A percentile compares a stretch with the other conserved stretches of the same genome.
phyloP scores from a whole-genome alignment of 2,329 filamentous ascomycete genomes.

The Aspergillus flavus region DNA sequence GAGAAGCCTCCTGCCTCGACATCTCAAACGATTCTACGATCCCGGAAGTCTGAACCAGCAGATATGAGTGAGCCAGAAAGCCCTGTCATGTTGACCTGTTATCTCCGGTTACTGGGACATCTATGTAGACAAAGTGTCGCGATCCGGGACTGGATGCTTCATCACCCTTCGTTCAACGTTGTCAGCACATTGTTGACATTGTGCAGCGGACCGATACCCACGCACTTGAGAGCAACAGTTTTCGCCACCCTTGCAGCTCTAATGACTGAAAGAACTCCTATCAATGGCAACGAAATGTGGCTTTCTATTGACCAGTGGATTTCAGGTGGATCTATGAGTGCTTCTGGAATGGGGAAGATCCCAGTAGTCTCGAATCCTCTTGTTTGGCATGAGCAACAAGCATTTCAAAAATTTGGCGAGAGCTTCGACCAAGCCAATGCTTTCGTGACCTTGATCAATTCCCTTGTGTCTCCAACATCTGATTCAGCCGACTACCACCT shows the following conservation, averaged over 20 bases:
- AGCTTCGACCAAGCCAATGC: conserved; percentile 85
- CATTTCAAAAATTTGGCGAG: conserved; percentile 73
- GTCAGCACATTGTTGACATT: conserved; percentile 76
- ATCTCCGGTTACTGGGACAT: conserved; percentile 83
- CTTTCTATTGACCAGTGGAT: conserved; percentile 77
- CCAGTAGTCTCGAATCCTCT: conserved; percentile 45
- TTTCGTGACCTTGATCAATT: conserved; percentile 76
- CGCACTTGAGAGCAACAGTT: conserved; percentile 77
- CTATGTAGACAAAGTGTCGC: conserved; percentile 72
- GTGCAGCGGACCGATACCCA: conserved; percentile 74
- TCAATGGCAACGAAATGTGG: conserved; percentile 77
- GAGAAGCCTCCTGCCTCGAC: conserved; percentile 62
- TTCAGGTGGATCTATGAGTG: conserved; percentile 52
- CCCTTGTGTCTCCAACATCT: conserved; percentile 65
- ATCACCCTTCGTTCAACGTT: conserved; percentile 67
- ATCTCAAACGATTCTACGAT: conserved; percentile 58
- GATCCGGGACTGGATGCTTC: conserved; percentile 74
- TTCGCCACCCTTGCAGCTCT: conserved; percentile 78
- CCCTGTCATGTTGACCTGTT: conserved; percentile 94
- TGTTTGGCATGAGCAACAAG: conserved; percentile 56
- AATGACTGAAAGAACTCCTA: conserved; percentile 70
- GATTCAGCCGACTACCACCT: conserved; percentile 64
- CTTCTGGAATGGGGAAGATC: conserved; percentile 50
- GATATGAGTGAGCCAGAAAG: conserved; percentile 88
- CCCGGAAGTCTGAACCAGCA: conserved; percentile 64